Conservation (phyloP, 352 stramenopile genomes). For the Plasmopara muralis region DNA sequence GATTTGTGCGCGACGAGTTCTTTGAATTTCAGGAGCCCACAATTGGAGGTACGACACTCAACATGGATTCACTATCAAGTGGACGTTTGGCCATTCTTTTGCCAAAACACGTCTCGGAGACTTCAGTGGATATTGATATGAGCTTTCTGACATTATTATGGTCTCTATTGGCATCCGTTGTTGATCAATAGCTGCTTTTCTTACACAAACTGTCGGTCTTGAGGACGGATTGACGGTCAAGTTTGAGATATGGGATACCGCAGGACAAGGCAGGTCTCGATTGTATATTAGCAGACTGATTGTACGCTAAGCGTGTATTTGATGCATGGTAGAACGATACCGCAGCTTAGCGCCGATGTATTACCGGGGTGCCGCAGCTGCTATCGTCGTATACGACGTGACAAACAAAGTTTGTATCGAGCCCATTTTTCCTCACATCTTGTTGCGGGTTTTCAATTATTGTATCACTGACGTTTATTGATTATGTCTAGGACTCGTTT, state of each 20-base stretch:
- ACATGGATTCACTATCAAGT: background rate
- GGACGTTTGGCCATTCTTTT: background rate
- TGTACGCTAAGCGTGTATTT: conserved; percentile 8
- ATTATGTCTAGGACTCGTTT: conserved; percentile 85
- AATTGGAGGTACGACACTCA: conserved; percentile 77
- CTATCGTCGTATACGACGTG: conserved; percentile 97
- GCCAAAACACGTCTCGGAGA: background rate
- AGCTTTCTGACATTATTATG: background rate
- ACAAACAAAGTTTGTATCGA: conserved; percentile 87
- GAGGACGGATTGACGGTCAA: conserved; percentile 98
- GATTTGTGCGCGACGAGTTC: conserved; percentile 99
- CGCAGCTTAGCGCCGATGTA: conserved; percentile 97
- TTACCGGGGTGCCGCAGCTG: conserved; percentile 92
- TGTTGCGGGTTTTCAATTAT: background rate
- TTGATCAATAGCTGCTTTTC: conserved; percentile 84
- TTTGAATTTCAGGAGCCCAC: conserved; percentile 99
- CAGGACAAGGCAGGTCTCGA: conserved; percentile 79
- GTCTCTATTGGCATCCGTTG: background rate
- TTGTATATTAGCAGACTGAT: background rate
- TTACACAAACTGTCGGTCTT: conserved; percentile 97
- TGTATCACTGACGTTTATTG: no score
- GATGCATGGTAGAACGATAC: conserved; percentile 85
- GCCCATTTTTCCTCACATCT: background rate
- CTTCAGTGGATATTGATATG: conserved; percentile 2
- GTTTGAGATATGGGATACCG: conserved; percentile 99